A percentile compares a stretch with the other conserved stretches of the same genome.
These are phyloP conservation scores for Byssothecium circinans DNA, from an alignment of 2,329 filamentous ascomycete species.

Conservation along the genomic window DNA sequence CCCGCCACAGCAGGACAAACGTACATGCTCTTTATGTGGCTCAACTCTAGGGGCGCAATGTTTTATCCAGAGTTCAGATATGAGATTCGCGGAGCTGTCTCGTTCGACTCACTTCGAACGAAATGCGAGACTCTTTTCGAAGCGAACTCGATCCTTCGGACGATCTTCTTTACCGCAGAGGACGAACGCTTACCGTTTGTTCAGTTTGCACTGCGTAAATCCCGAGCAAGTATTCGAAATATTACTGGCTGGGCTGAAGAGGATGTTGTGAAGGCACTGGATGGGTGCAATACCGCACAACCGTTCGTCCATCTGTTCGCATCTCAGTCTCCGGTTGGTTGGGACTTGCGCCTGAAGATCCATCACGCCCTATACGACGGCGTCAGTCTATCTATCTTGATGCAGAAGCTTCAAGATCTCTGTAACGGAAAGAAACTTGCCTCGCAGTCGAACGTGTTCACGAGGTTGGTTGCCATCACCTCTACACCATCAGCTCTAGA, in stretches of 20 bases:
- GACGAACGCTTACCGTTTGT: constrained; percentile 57
- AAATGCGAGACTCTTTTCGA: constrained; percentile 65
- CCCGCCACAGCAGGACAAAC: constrained; percentile 76
- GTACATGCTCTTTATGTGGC: constrained; percentile 79
- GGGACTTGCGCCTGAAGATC: constrained; percentile 55
- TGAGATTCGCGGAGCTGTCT: constrained; percentile 47
- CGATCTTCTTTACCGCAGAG: constrained; percentile 61
- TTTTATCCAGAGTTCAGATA: constrained; percentile 78
- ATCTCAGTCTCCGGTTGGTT: constrained; percentile 31
- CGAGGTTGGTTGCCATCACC: constrained; percentile 44
- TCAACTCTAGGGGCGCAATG: constrained; percentile 63
- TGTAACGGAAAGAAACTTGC: constrained; percentile 38
- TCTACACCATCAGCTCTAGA: constrained; percentile 3
- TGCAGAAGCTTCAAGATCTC: constrained; percentile 54
- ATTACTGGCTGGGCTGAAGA: constrained; percentile 20
- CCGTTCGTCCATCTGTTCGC: constrained; percentile 44
- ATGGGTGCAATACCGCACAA: constrained; percentile 16
- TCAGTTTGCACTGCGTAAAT: constrained; percentile 61
- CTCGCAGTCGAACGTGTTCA: constrained; percentile 36
- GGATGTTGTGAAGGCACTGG: background rate
- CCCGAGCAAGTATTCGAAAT: constrained; percentile 35
- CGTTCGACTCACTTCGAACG: constrained; percentile 47
- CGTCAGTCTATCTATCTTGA: constrained; percentile 69
- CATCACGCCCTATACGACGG: constrained; percentile 91
- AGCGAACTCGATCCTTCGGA: constrained; percentile 67